Base-by-base conservation (phyloP, 495 filamentous ascomycete genomes). In the Physcia stellaris region DNA sequence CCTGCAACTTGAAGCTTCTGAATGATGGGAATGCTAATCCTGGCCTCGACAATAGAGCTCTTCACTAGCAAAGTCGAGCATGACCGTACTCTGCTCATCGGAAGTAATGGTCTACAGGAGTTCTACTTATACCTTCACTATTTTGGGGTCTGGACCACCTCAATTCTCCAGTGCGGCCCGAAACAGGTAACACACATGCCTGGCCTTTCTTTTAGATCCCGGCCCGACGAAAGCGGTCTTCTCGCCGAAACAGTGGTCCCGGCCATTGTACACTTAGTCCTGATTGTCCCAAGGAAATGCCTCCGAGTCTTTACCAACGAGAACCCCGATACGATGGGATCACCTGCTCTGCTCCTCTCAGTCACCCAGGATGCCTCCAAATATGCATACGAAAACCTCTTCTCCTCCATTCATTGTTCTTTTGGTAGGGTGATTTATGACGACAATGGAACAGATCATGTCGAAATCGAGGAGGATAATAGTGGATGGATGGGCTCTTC, bases 61-160 rank as follows among this genome's bases (percentile, higher is more conserved):
- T n/a, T n/a, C n/a, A n/a, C 54, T 30, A 37, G 31, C 6, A 38
- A 46, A 39, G 40, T 64, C 32, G 45, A 54, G 20, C 33, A 30
- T 15, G 52, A 61, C 33, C 33, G 37, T 7, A 37, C 35, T 17
- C 22, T 60, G 4, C 22, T 51, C 4, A 39, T 57, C 35, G 47
- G 50, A 11, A 35, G 37, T n/a, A 62, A 55, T 27, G 40, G 44
- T 37, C 35, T 40, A 5, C 47, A 56, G 24, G 58, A 55, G 21
- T 15, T 53, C 12, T 41, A 42, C 27, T 17, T 45, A 17, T 50
- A 60, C 15, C 33, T 60, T 6, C 48, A 55, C 31, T 32, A 53
- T 11, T 38, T 53, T 10, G 52, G 49, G n/a, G 34, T 60, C 7
- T 42, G 49, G 37, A 55, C 49, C 27, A 31, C 29, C 32, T 24